Evolutionary conservation across 495 filamentous ascomycete genomes (phyloP).

Genomic region (Pyrenopolyporus hunteri): DNA sequence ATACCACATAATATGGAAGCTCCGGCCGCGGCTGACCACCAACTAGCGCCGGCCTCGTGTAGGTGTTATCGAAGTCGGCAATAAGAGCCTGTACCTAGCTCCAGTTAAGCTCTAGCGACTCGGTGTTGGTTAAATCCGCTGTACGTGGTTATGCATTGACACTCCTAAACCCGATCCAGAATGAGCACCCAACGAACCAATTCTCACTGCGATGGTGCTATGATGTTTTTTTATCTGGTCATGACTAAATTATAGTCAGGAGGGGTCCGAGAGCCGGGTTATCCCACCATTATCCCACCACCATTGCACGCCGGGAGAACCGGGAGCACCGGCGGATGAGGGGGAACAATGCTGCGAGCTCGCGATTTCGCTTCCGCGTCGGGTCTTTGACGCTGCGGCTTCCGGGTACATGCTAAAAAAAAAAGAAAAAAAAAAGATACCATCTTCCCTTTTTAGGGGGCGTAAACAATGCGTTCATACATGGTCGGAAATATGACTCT

Average conservation of each 20-base stretch:
- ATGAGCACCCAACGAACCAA: slow-evolving; percentile 10
- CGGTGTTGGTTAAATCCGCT: slow-evolving; percentile 29
- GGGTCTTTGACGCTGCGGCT: background rate
- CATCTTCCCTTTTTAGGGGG: background rate
- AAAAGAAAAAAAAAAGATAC: no score
- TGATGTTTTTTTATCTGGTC: background rate
- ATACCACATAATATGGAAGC: no score
- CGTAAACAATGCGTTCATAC: no score
- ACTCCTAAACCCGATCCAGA: slow-evolving; percentile 21
- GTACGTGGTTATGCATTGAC: slow-evolving; percentile 5
- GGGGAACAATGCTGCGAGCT: slow-evolving; percentile 9
- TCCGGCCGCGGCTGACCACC: slow-evolving; percentile 33
- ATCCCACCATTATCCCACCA: no score
- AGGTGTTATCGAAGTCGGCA: no score
- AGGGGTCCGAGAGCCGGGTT: slow-evolving; percentile 3
- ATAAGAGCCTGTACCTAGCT: slow-evolving; percentile 8
- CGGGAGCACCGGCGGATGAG: slow-evolving; percentile 12
- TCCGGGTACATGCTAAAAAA: no score
- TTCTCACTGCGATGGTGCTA: slow-evolving; percentile 8
- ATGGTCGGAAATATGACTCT: no score
- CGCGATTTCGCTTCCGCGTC: background rate
- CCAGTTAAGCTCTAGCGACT: background rate
- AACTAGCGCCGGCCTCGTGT: no score
- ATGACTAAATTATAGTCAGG: slow-evolving; percentile 14
- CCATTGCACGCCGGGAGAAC: slow-evolving; percentile 1